Conservation (phyloP, 768 basidiomycete species). For the Naganishia kalamii region DNA sequence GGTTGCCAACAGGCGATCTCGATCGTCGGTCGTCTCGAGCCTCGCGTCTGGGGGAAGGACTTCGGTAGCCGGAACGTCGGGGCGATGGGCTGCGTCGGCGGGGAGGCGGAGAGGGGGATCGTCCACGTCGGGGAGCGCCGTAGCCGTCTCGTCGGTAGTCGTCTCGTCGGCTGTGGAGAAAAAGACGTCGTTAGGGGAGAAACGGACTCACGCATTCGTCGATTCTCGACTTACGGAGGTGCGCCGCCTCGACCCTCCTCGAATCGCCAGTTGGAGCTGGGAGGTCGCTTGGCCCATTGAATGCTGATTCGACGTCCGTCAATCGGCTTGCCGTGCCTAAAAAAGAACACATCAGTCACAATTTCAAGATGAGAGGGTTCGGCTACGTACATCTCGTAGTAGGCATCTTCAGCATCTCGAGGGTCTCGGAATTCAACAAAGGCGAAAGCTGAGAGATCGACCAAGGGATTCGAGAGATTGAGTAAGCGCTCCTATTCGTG, state of each 20-base stretch:
- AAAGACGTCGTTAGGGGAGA: slow-evolving; percentile 5
- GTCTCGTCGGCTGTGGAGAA: slow-evolving; percentile 51
- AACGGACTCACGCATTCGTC: not conserved
- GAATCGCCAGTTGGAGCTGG: slow-evolving; percentile 73
- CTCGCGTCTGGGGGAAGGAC: not conserved
- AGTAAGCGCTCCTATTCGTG: slow-evolving; percentile 11
- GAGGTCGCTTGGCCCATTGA: slow-evolving; percentile 79
- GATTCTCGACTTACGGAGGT: slow-evolving; percentile 35
- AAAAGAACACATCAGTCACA: not conserved
- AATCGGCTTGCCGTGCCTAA: slow-evolving; percentile 68
- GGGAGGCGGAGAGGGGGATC: slow-evolving; percentile 27
- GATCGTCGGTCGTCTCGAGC: slow-evolving; percentile 17
- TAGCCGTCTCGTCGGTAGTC: slow-evolving; percentile 46
- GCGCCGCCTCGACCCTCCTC: slow-evolving; percentile 54
- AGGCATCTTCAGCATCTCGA: slow-evolving; percentile 74
- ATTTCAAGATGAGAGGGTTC: not conserved
- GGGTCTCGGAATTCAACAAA: slow-evolving; percentile 76
- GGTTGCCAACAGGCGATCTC: slow-evolving; percentile 5
- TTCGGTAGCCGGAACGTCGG: not conserved
- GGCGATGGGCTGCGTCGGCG: slow-evolving; percentile 26
- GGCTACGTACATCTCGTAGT: slow-evolving; percentile 68
- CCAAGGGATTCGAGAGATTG: slow-evolving; percentile 7
- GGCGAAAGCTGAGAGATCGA: slow-evolving; percentile 58
- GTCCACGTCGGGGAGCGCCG: slow-evolving; percentile 33
- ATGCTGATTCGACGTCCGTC: slow-evolving; percentile 70